These are phyloP conservation scores for Oemleria cerasiformis DNA, from an alignment of 306 rosid genomes.

Conservation along the genomic window DNA sequence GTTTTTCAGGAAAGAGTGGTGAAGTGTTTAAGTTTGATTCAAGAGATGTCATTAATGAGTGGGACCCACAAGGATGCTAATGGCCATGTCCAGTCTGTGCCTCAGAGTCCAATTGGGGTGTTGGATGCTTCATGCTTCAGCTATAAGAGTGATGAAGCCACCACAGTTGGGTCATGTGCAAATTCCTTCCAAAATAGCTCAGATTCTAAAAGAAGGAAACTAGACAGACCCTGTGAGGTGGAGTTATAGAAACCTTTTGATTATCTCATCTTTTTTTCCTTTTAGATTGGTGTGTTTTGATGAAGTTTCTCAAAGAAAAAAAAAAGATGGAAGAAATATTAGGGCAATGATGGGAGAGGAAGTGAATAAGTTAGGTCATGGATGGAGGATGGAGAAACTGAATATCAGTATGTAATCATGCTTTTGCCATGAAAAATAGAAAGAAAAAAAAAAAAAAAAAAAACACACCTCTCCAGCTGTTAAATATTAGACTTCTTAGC, in stretches of 20 bases:
- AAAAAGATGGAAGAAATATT: not conserved
- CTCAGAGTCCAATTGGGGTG: slow-evolving; percentile 82
- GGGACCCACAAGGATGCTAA: slow-evolving; percentile 30
- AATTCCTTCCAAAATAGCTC: slow-evolving; percentile 55
- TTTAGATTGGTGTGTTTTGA: slow-evolving; percentile 36
- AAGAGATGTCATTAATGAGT: slow-evolving; percentile 30
- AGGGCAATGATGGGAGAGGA: not conserved
- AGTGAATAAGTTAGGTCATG: slow-evolving; percentile 46
- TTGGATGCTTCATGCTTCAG: slow-evolving; percentile 71
- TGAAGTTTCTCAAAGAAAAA: slow-evolving; percentile 23
- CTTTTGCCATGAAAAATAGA: slow-evolving; percentile 31
- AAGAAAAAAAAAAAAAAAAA: not conserved
- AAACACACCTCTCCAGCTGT: slow-evolving; percentile 51
- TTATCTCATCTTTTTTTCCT: slow-evolving; percentile 25
- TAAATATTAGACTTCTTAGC: slow-evolving; percentile 68
- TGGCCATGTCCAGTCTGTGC: slow-evolving; percentile 47
- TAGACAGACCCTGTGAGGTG: slow-evolving; percentile 62
- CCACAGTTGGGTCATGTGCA: slow-evolving; percentile 62
- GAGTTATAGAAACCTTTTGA: slow-evolving; percentile 35
- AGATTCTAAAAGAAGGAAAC: slow-evolving; percentile 80
- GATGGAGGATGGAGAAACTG: slow-evolving; percentile 33
- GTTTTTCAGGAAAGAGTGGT: slow-evolving; percentile 68
- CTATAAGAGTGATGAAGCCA: slow-evolving; percentile 71
- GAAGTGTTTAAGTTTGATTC: slow-evolving; percentile 55
- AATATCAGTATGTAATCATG: slow-evolving; percentile 27